Base-by-base conservation (phyloP, 345 rosid genomes). In the Raphanus raphanistrum region DNA sequence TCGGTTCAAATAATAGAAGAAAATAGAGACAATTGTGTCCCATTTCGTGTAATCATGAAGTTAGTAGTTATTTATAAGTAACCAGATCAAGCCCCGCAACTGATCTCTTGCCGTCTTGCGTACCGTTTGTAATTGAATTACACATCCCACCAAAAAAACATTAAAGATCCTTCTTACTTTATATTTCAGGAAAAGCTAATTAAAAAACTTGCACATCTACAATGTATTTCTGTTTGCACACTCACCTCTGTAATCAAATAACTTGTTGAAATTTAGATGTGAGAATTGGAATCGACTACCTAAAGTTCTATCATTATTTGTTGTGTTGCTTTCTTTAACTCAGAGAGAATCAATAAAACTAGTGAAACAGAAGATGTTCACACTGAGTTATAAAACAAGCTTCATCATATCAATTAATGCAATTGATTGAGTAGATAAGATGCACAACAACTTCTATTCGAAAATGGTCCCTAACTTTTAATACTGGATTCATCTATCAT, bases 401-500 rank as follows among this genome's bases (percentile, higher is more conserved):
- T 36, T 36, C 68, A 17, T 36, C 68, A 10, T 65, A 64, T 17
- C 70, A 79, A 50, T 79, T 17, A 79, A 73, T 79, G 78, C 61
- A 67, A 41, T 71, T 55, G 35, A 55, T 71, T 70, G 71, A 35
- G 64, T 67, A 72, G 78, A 60, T 79, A 72, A 36, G 63, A 78
- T 48, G 61, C 50, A 61, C 77, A 72, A 50, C 73, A 73, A 73
- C 78, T 50, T 38, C 55, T 33, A 58, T 78, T 45, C 41, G 66
- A 32, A 72, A 58, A 33, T 67, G 82, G 82, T 79, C 82, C 82
- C 77, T 33, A 66, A 78, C 9, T 72, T 78, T 73, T 26, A 60
- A 60, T 60, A 66, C 35, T 72, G 55, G 77, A 60, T 72, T 72
- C 33, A 78, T 65, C 58, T 36, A 78, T 59, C 77, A 60, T 78